Conservation (phyloP, 2,329 filamentous ascomycete genomes). For the Escovopsis sp. region DNA sequence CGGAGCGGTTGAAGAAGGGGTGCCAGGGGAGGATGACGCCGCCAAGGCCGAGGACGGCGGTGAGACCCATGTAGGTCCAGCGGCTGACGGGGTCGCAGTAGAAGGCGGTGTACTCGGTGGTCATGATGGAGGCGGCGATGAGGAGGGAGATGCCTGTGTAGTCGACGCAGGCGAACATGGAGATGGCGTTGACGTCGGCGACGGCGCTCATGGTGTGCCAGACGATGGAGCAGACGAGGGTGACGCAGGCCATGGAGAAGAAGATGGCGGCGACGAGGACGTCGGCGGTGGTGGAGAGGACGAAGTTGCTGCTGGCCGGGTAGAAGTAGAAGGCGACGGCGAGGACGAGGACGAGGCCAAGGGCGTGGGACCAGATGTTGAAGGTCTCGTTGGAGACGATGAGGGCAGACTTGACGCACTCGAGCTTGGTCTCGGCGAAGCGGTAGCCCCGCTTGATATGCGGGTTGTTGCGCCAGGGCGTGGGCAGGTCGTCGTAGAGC, state of each 20-base stretch:
- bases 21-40: slow-evolving; percentile 94
- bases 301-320: slow-evolving; percentile 74
- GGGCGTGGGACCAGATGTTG: slow-evolving; percentile 94
- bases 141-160: slow-evolving; percentile 95
- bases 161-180: slow-evolving; percentile 93
- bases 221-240: slow-evolving; percentile 82
- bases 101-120: slow-evolving; percentile 95
- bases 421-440: slow-evolving; percentile 80
- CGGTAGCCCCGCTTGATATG: slow-evolving; percentile 87
- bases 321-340: slow-evolving; percentile 93
- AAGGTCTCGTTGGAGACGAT: slow-evolving; percentile 80
- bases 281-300: slow-evolving; percentile 71
- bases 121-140: slow-evolving; percentile 92
- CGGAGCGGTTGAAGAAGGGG: slow-evolving; percentile 77
- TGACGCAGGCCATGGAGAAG: slow-evolving; percentile 92
- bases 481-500: slow-evolving; percentile 74
- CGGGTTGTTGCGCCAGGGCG: slow-evolving; percentile 88
- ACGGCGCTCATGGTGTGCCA: slow-evolving; percentile 99
- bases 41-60: slow-evolving; percentile 64
- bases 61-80: slow-evolving; percentile 72
- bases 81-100: slow-evolving; percentile 88
- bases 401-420: slow-evolving; percentile 74
- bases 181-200: slow-evolving; percentile 74
- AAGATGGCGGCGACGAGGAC: slow-evolving; percentile 85
- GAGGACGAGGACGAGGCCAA: slow-evolving; percentile 79